Conservation (phyloP, 495 filamentous ascomycete species). For the Friedmanniomyces simplex region DNA sequence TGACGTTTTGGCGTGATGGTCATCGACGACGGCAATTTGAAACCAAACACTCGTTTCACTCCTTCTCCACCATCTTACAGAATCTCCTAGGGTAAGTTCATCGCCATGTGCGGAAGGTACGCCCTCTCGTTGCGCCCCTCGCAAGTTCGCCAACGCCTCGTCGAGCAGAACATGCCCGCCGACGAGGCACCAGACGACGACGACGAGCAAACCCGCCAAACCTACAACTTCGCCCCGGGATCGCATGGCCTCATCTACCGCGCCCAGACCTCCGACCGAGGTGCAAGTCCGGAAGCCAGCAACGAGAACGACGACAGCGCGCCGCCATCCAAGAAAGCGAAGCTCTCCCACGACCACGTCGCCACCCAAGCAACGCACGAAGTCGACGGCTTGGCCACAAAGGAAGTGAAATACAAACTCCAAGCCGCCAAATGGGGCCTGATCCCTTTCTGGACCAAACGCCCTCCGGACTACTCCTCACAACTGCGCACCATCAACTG, state of each 20-base stretch:
- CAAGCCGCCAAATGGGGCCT: constrained; percentile 91
- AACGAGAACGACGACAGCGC: constrained; percentile 14
- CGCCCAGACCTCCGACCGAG: constrained; percentile 53
- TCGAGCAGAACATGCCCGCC: constrained; percentile 65
- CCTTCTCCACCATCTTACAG: neutral
- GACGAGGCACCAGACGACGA: constrained; percentile 67
- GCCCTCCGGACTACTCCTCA: constrained; percentile 62
- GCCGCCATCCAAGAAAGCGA: constrained; percentile 13
- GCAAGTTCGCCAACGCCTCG: constrained; percentile 57
- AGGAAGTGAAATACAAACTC: constrained; percentile 57
- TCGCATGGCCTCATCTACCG: constrained; percentile 80
- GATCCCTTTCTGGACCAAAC: constrained; percentile 85
- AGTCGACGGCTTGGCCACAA: constrained; percentile 14
- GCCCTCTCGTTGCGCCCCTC: constrained; percentile 56
- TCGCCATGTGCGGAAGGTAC: constrained; percentile 75
- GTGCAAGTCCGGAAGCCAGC: constrained; percentile 28
- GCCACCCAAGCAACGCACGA: neutral
- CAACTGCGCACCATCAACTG: constrained; percentile 89
- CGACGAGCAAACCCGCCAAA: constrained; percentile 51
- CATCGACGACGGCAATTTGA: neutral
- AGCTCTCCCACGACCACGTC: constrained; percentile 8
- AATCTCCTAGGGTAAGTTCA: neutral
- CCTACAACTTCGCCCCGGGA: constrained; percentile 88
- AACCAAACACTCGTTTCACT: neutral
- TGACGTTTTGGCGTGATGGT: too few relatives aligned